These are phyloP conservation scores for Eragrostis nindensis DNA, from an alignment of 176 grass and related monocot genomes.

Conservation along the genomic window DNA sequence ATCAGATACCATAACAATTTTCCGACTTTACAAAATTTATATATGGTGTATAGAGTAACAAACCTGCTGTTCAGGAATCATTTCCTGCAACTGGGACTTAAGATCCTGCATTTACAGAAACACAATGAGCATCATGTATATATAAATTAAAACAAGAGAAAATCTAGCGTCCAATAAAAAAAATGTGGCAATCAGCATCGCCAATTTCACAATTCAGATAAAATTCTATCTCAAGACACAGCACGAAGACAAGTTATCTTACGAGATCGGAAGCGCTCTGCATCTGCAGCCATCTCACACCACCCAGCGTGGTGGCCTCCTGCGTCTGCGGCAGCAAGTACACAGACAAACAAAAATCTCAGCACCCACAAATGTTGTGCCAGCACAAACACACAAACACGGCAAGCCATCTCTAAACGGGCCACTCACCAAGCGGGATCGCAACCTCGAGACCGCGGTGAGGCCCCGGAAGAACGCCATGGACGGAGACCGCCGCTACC, in stretches of 20 bases:
- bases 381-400: not conserved
- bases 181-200: not conserved
- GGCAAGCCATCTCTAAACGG: not conserved
- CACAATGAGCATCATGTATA: conserved; percentile 13
- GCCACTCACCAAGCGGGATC: conserved; percentile 69
- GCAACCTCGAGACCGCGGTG: conserved; percentile 59
- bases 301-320: conserved; percentile 79
- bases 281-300: conserved; percentile 91
- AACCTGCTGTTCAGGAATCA: conserved; percentile 99
- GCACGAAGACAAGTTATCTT: conserved; percentile 22
- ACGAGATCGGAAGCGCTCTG: conserved; percentile 87
- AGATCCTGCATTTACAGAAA: conserved; percentile 81
- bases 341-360: not conserved
- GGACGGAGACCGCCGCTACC: conserved; percentile 46
- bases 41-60: not conserved
- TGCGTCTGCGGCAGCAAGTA: conserved; percentile 52
- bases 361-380: not conserved
- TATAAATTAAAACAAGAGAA: not conserved
- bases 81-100: conserved; percentile 86
- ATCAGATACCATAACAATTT: conserved; percentile 34
- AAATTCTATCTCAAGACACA: not conserved
- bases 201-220: not conserved
- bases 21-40: conserved; percentile 24
- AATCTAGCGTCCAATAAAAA: conserved; percentile 5
- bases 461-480: conserved; percentile 83